Conservation (phyloP, 2,329 filamentous ascomycete species). For the Uncinocarpus reesii region DNA sequence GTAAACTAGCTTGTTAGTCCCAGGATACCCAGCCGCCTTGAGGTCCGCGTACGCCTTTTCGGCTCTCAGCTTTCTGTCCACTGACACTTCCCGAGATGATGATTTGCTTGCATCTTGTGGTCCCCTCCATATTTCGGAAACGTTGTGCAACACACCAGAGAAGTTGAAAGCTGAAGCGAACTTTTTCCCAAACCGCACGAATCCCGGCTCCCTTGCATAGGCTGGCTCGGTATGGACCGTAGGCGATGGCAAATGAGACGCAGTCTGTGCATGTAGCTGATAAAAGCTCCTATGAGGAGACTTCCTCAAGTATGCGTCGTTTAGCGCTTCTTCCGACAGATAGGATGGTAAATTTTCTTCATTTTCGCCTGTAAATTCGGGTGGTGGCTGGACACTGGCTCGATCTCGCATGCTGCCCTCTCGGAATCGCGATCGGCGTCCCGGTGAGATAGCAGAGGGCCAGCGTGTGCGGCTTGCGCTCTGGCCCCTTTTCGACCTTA, state of each 20-base stretch:
- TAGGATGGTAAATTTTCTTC: conserved; percentile 11
- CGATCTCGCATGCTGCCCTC: conserved; percentile 85
- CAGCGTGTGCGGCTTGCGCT: background rate
- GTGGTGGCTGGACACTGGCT: conserved; percentile 58
- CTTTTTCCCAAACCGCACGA: conserved; percentile 48
- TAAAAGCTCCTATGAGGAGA: background rate
- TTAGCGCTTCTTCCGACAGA: conserved; percentile 8
- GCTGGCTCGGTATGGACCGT: conserved; percentile 3
- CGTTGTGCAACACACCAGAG: conserved; percentile 38
- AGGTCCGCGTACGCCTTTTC: conserved; percentile 45
- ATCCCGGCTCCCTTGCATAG: conserved; percentile 33
- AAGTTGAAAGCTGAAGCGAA: conserved; percentile 47
- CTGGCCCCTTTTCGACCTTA: conserved; percentile 12
- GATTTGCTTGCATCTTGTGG: conserved; percentile 35
- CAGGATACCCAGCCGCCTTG: conserved; percentile 43
- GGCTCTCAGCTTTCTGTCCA: conserved; percentile 7
- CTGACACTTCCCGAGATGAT: conserved; percentile 21
- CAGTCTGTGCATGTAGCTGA: background rate
- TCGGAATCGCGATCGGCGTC: conserved; percentile 47
- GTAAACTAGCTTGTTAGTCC: conserved; percentile 20
- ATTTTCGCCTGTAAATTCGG: conserved; percentile 49
- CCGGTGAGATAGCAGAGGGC: conserved; percentile 6
- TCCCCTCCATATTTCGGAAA: conserved; percentile 37
- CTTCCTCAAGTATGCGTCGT: background rate
- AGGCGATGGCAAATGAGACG: background rate